Conservation (phyloP, 164 flowering plant genomes). For the Stephania yunnanensis region DNA sequence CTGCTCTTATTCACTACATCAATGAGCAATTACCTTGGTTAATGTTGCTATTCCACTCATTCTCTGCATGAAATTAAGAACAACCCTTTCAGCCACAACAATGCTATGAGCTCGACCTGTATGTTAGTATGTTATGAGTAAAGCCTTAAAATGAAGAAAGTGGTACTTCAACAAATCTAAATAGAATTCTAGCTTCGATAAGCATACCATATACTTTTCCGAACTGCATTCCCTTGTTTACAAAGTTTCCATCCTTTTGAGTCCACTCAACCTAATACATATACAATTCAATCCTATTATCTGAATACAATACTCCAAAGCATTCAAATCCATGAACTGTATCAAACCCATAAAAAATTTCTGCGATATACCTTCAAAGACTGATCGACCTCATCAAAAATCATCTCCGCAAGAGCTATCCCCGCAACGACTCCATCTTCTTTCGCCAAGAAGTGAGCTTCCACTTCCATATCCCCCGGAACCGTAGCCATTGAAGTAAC, state of each 20-base stretch:
- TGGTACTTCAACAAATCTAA: not conserved
- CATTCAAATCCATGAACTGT: not conserved
- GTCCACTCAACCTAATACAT: slow-evolving; percentile 76
- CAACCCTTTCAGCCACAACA: slow-evolving; percentile 88
- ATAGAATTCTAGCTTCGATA: not conserved
- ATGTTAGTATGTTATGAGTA: slow-evolving; percentile 9
- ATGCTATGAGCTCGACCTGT: slow-evolving; percentile 83
- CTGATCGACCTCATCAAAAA: slow-evolving; percentile 86
- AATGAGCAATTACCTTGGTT: slow-evolving; percentile 50
- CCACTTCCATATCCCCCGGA: slow-evolving; percentile 70
- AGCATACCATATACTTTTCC: slow-evolving; percentile 78
- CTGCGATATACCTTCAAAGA: slow-evolving; percentile 56
- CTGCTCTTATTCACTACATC: not conserved
- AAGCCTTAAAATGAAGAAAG: not conserved
- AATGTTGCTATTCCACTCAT: slow-evolving; percentile 96
- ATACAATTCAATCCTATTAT: slow-evolving; percentile 3
- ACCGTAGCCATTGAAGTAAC: slow-evolving; percentile 92
- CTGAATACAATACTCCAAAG: not conserved
- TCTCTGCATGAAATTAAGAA: slow-evolving; percentile 93
- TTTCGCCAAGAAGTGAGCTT: slow-evolving; percentile 86
- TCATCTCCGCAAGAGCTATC: slow-evolving; percentile 79
- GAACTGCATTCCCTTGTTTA: slow-evolving; percentile 67
- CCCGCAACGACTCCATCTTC: slow-evolving; percentile 95
- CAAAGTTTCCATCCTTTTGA: slow-evolving; percentile 67
- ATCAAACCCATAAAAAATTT: not conserved